Conservation (phyloP, 306 rosid species). For the Ormosia semicastrata region DNA sequence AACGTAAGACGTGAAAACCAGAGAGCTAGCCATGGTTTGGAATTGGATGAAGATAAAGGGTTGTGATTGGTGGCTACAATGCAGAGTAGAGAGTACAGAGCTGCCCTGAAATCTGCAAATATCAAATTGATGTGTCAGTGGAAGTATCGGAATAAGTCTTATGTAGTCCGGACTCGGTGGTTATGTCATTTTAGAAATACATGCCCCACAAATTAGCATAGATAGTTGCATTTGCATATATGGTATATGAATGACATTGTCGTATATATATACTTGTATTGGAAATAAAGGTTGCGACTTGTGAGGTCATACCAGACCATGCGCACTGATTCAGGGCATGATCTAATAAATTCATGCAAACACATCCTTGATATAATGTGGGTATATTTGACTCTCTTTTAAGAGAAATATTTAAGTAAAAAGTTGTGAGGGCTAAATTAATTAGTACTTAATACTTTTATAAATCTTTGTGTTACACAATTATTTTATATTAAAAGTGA, state of each 20-base stretch:
- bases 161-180: not conserved
- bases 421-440: too few relatives aligned
- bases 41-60: not conserved
- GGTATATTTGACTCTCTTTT: not conserved
- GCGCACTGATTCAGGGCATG: not conserved
- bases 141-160: not conserved
- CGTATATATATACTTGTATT: not conserved
- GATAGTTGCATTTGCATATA: constrained; percentile 18
- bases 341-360: not conserved
- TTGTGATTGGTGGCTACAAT: not conserved
- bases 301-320: not conserved
- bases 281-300: not conserved
- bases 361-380: not conserved
- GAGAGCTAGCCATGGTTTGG: constrained; percentile 35
- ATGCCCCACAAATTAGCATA: not conserved
- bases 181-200: not conserved
- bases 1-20: constrained; percentile 5
- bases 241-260: not conserved
- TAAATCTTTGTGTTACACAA: too few relatives aligned
- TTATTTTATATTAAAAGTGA: too few relatives aligned
- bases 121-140: not conserved
- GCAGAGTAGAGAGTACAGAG: not conserved
- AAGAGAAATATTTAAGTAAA: too few relatives aligned
- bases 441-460: too few relatives aligned
- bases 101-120: not conserved